Evolutionary conservation across 1,284 basidiomycete species (phyloP).

Genomic region (Jaminaea rosea): DNA sequence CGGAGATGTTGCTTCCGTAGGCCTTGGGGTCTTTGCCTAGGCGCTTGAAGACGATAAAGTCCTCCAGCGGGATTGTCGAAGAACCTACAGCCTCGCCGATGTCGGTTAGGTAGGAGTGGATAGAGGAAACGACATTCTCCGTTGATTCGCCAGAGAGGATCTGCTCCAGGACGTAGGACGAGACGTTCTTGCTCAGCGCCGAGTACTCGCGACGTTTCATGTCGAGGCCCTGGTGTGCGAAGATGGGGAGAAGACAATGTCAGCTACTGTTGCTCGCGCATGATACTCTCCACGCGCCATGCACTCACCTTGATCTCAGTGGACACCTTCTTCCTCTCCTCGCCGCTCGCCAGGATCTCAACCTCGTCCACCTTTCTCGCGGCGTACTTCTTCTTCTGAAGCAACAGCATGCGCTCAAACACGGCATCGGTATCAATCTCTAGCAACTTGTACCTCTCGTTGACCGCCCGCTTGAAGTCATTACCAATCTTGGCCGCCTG

Average conservation of each 20-base stretch:
- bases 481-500: constrained; percentile 84
- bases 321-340: constrained; percentile 25
- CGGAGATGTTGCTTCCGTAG: constrained; percentile 59
- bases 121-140: constrained; percentile 78
- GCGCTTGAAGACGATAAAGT: constrained; percentile 68
- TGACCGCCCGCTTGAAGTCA: constrained; percentile 89
- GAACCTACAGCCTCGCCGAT: constrained; percentile 67
- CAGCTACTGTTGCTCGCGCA: too few species aligned
- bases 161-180: constrained; percentile 59
- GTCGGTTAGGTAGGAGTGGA: constrained; percentile 79
- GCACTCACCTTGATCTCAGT: constrained; percentile 87
- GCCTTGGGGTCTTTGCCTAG: constrained; percentile 52
- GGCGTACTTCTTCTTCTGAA: constrained; percentile 99
- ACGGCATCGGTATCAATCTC: constrained; percentile 95
- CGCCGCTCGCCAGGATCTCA: constrained; percentile 5
- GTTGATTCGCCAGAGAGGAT: constrained; percentile 85
- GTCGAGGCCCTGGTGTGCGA: constrained; percentile 90
- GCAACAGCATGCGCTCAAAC: constrained; percentile 80
- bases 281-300: too few species aligned
- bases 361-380: constrained; percentile 64
- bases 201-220: constrained; percentile 98
- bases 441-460: constrained; percentile 85
- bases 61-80: constrained; percentile 72
- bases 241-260: too few species aligned
- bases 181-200: constrained; percentile 79